Base-by-base conservation (phyloP, 306 rosid genomes). In the Parietaria judaica region DNA sequence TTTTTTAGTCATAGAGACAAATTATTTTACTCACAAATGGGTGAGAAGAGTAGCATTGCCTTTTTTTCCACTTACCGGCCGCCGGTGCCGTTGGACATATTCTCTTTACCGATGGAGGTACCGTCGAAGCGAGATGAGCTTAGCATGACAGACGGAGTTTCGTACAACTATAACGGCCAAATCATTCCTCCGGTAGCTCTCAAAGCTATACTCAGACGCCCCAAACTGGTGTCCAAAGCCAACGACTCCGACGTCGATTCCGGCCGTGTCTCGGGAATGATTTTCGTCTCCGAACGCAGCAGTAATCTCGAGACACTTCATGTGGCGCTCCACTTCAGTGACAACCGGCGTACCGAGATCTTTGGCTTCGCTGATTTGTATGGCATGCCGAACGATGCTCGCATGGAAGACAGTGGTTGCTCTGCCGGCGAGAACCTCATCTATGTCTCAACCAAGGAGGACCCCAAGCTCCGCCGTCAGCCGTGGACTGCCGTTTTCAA, bases 391-490 rank as follows among this genome's bases (percentile, higher is more conserved):
- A 34, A 52, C 16, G 56, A 11, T 12, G 34, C 16, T 17, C 56
- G 56, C 35, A 52, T 52, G 56, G 56, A 52, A 52, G 56, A 52
- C 56, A 52, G 56, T 16, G 56, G 56, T 11, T 52, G 56, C 56
- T n/a, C 8, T 3, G 35, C 56, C 35, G 56, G 35, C 3, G 35
- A 52, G 7, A n/a, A 52, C 16, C 56, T 52, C 56, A 11, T 52
- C 4, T 52, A 52, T 52, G 56, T 52, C 56, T 4, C 34, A 4
- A 52, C 56, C 23, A 16, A n/a, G 7, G 35, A 52, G 7, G 34
- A 6, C 34, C 34, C 23, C 35, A 9, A 14, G 9, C 5, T 6
- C 6, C 56, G 56, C 35, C 56, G 56, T 3, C 56, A 52, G 56
- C 56, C 56, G 10, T 52, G 56, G 56, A 52, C 56, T 12, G 56